Evolutionary conservation across 495 filamentous ascomycete genomes (phyloP).

Genomic region (Parmelia sp.): DNA sequence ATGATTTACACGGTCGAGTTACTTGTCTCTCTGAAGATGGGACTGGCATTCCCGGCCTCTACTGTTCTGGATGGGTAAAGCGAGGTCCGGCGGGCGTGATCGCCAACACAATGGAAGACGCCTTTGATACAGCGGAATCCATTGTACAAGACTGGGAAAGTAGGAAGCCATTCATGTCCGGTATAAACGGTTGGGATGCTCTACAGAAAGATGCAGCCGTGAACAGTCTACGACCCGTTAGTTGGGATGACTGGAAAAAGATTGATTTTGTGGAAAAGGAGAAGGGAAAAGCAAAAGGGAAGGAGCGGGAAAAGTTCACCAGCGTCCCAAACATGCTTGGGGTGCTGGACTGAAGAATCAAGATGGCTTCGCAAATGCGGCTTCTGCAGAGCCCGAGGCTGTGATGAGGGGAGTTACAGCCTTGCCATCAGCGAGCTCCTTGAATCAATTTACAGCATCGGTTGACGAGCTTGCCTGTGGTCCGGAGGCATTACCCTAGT

Average conservation of each 20-base stretch:
- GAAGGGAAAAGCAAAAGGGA: conserved; percentile 59
- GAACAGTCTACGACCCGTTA: conserved; percentile 52
- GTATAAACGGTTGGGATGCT: conserved; percentile 67
- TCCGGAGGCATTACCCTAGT: not conserved
- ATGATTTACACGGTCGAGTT: conserved; percentile 75
- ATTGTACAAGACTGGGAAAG: conserved; percentile 64
- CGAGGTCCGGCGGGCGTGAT: conserved; percentile 92
- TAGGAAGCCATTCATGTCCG: conserved; percentile 41
- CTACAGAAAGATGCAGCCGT: conserved; percentile 50
- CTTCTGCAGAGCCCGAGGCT: not conserved
- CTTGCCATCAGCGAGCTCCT: not conserved
- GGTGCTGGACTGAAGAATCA: conserved; percentile 41
- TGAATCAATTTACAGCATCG: not conserved
- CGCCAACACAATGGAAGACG: conserved; percentile 92
- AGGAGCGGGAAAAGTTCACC: conserved; percentile 78
- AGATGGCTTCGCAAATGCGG: not conserved
- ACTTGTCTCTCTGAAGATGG: conserved; percentile 35
- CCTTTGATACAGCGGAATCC: conserved; percentile 79
- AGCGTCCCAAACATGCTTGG: conserved; percentile 72
- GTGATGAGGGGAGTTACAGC: not conserved
- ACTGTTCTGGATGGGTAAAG: conserved; percentile 96
- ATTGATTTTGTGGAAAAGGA: conserved; percentile 75
- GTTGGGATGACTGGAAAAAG: conserved; percentile 78
- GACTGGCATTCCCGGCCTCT: conserved; percentile 63
- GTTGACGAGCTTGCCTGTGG: not conserved